These are phyloP conservation scores for Dryas integrifolia DNA, from an alignment of 331 rosid species.

Conservation along the genomic window DNA sequence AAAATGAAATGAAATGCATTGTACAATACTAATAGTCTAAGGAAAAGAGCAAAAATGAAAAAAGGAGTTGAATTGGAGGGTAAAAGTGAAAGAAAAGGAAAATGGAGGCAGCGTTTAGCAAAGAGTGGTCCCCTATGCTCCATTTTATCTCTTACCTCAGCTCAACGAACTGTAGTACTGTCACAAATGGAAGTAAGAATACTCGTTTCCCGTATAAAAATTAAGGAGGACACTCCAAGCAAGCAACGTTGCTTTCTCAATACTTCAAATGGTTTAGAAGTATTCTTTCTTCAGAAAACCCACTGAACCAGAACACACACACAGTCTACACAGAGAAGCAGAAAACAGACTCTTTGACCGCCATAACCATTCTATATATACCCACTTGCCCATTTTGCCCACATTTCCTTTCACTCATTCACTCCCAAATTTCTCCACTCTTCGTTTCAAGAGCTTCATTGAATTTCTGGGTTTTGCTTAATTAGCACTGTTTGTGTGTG, in stretches of 20 bases:
- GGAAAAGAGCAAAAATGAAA: not conserved
- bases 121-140: not conserved
- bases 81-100: not conserved
- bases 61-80: not conserved
- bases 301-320: constrained; percentile 13
- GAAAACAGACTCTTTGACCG: not conserved
- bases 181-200: constrained; percentile 1
- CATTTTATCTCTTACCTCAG: not conserved
- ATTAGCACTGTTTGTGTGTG: not conserved
- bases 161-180: constrained; percentile 36
- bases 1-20: not conserved
- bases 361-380: not conserved
- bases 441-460: constrained; percentile 9
- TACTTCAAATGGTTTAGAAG: constrained; percentile 61
- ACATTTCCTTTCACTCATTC: constrained; percentile 5
- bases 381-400: not conserved
- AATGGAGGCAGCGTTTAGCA: not conserved
- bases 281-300: constrained; percentile 35
- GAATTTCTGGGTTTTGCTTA: not conserved
- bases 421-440: not conserved
- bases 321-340: not conserved
- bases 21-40: not conserved
- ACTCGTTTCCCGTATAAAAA: constrained; percentile 26
- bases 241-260: constrained; percentile 64
- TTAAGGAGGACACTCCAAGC: constrained; percentile 36